These are phyloP conservation scores for Durio zibethinus DNA, from an alignment of 345 rosid species.

Conservation along the genomic window DNA sequence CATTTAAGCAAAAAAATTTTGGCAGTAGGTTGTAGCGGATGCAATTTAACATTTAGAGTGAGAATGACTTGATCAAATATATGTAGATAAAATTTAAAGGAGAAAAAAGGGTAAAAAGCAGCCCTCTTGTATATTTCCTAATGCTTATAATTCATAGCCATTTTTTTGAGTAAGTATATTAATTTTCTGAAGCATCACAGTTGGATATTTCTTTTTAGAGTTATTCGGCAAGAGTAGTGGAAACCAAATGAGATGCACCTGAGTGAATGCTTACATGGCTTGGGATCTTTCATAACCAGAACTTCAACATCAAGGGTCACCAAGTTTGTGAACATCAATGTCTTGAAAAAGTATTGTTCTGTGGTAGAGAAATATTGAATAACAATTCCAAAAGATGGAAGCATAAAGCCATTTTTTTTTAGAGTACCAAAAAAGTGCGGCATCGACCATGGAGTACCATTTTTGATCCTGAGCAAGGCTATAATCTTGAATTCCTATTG, in stretches of 20 bases:
- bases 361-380: not conserved
- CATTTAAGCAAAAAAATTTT: conserved; percentile 27
- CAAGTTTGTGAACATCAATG: not conserved
- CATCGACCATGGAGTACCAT: not conserved
- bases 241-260: no score
- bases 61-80: conserved; percentile 14
- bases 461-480: not conserved
- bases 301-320: not conserved
- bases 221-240: no score
- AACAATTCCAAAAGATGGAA: not conserved
- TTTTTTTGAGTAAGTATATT: not conserved
- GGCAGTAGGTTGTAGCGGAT: conserved; percentile 33
- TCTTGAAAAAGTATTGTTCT: not conserved
- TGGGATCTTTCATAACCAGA: not conserved
- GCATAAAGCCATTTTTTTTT: not conserved
- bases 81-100: conserved; percentile 36
- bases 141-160: conserved; percentile 11
- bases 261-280: no score
- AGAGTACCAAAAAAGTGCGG: not conserved
- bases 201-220: not conserved
- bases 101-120: not conserved
- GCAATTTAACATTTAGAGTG: conserved; percentile 12
- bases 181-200: not conserved
- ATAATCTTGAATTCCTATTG: not conserved
- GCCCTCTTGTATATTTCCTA: conserved; percentile 28